These are phyloP conservation scores for Leishmania major DNA, from an alignment of 208 protist genomes.

Conservation along the genomic window DNA sequence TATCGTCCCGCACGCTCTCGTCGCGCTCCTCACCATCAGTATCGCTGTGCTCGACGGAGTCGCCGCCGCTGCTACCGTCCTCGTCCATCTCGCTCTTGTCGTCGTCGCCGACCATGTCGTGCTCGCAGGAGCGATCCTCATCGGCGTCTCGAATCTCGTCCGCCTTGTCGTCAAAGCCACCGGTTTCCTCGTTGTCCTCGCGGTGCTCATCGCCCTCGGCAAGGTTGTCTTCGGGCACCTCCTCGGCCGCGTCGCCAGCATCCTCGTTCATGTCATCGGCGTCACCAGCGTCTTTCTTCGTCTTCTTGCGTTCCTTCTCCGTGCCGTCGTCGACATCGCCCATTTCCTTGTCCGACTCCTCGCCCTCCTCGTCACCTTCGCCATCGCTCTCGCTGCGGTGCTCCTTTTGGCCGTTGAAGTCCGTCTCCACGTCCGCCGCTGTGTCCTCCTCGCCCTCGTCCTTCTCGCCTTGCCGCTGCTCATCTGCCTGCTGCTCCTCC, in stretches of 20 bases:
- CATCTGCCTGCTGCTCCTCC: slow-evolving; percentile 87
- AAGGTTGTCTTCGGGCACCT: slow-evolving; percentile 85
- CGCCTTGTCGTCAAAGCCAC: slow-evolving; percentile 87
- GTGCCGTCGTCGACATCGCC: slow-evolving; percentile 90
- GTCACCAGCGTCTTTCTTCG: slow-evolving; percentile 76
- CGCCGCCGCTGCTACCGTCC: slow-evolving; percentile 30
- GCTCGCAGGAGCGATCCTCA: slow-evolving; percentile 61
- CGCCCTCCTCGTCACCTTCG: slow-evolving; percentile 74
- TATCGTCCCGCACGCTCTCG: slow-evolving; percentile 41
- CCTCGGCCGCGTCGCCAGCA: slow-evolving; percentile 69
- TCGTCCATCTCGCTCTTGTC: slow-evolving; percentile 46
- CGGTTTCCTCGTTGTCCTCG: slow-evolving; percentile 74
- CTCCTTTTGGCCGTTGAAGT: slow-evolving; percentile 87
- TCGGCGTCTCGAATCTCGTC: slow-evolving; percentile 82
- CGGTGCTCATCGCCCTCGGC: slow-evolving; percentile 49
- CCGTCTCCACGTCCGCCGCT: slow-evolving; percentile 86
- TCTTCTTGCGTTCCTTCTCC: slow-evolving; percentile 81
- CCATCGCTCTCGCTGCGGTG: slow-evolving; percentile 73
- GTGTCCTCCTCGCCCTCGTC: slow-evolving; percentile 90
- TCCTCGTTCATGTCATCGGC: slow-evolving; percentile 78
- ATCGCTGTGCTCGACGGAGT: slow-evolving; percentile 51
- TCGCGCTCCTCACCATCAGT: slow-evolving; percentile 73
- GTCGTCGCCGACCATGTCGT: slow-evolving; percentile 79
- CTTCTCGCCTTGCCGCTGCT: slow-evolving; percentile 66
- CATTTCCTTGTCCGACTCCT: slow-evolving; percentile 82